phyloP scores from a whole-genome alignment of 768 basidiomycete species.

The Suillus placidus region DNA sequence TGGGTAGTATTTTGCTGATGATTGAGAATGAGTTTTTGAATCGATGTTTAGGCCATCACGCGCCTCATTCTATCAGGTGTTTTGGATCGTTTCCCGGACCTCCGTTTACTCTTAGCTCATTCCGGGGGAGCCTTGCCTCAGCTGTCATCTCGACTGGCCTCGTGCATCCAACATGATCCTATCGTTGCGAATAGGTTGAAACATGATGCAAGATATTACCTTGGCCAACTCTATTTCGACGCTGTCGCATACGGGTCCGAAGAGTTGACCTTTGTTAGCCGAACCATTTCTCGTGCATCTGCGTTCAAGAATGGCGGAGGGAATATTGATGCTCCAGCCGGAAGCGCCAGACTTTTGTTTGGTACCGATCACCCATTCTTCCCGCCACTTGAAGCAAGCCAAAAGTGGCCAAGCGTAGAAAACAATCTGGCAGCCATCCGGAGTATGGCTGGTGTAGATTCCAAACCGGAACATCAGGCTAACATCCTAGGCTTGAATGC shows the following conservation, averaged over 20 bases:
- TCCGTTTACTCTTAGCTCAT: constrained; percentile 82
- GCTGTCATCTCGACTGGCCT: constrained; percentile 81
- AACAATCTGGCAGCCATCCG: constrained; percentile 85
- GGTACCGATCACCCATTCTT: constrained; percentile 94
- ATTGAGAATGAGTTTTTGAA: not conserved
- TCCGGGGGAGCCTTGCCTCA: constrained; percentile 85
- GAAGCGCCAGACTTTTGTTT: constrained; percentile 69
- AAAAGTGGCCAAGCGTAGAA: constrained; percentile 84
- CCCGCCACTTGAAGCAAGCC: constrained; percentile 68
- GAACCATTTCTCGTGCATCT: constrained; percentile 63
- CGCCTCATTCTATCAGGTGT: constrained; percentile 81
- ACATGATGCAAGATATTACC: constrained; percentile 83
- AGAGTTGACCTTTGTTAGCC: constrained; percentile 78
- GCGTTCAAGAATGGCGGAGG: constrained; percentile 44
- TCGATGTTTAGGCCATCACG: constrained; percentile 56
- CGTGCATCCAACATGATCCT: constrained; percentile 86
- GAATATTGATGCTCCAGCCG: constrained; percentile 37
- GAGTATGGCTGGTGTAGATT: constrained; percentile 47
- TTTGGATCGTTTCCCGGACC: constrained; percentile 74
- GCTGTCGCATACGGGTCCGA: constrained; percentile 90
- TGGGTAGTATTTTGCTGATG: constrained; percentile 38
- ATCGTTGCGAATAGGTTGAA: constrained; percentile 70
- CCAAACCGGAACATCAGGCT: constrained; percentile 59
- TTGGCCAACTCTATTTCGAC: constrained; percentile 80
- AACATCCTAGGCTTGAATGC: constrained; percentile 77